These are phyloP conservation scores for Besnoitia besnoiti DNA, from an alignment of 169 alveolate species.

Conservation along the genomic window DNA sequence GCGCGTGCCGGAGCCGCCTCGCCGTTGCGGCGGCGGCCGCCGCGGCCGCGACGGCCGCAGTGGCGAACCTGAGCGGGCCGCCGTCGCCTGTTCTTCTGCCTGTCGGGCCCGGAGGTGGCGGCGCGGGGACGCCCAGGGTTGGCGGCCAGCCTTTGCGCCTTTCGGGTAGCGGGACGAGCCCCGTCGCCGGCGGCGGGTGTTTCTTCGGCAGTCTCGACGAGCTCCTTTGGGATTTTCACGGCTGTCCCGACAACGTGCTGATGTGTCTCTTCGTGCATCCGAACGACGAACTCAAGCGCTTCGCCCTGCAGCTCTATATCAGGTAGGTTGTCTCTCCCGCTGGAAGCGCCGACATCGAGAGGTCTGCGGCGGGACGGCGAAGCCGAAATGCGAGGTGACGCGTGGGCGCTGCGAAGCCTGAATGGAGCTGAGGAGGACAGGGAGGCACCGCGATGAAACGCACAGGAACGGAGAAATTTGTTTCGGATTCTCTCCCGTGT, in stretches of 20 bases:
- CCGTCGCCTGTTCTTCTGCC: neutral
- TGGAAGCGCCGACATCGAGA: too few relatives aligned
- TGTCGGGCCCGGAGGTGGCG: neutral
- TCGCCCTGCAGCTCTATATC: conserved; percentile 17
- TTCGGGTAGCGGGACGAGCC: conserved; percentile 13
- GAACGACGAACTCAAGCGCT: neutral
- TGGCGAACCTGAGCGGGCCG: neutral
- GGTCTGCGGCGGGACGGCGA: too few relatives aligned
- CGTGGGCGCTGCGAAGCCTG: too few relatives aligned
- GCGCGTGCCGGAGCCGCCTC: conserved; percentile 30
- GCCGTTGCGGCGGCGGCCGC: conserved; percentile 35
- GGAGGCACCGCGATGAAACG: too few relatives aligned
- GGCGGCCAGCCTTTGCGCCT: neutral
- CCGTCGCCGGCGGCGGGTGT: conserved; percentile 1
- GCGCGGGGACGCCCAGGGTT: neutral
- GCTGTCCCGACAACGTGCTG: conserved; percentile 27
- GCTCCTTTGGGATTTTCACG: conserved; percentile 8
- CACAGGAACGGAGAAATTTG: too few relatives aligned
- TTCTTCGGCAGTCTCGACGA: conserved; percentile 26
- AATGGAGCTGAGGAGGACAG: too few relatives aligned
- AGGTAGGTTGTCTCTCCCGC: neutral
- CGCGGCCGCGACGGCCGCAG: conserved; percentile 31
- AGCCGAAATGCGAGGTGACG: too few relatives aligned
- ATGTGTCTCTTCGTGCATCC: conserved; percentile 33
- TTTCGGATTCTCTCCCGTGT: neutral